Evolutionary conservation across 2,329 filamentous ascomycete genomes (phyloP), one percentile per base, ranked within the genome.

Genomic region (Penicillium sclerotiorum): DNA sequence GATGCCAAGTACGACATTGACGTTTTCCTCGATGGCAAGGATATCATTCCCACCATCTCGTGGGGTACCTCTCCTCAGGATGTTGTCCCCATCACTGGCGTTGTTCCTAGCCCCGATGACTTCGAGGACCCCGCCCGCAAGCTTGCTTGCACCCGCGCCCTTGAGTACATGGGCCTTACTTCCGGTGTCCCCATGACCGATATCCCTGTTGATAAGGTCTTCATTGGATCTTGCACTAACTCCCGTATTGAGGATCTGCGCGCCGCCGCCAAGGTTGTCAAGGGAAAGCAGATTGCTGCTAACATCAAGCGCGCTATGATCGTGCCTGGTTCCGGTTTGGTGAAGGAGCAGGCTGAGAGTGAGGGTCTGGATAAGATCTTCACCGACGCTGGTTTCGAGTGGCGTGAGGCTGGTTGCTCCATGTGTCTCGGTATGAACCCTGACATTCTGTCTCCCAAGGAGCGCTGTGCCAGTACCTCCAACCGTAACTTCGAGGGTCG

Each of bases 391-490:
- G 94, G 94, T 7, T 97, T 97, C 60, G 93, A 97, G 72, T 97
- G 93, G 93, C 85, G 94, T 69, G 94, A 99, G 77, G 94, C 94
- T 59, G 94, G 94, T 42, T 99, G 94, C 82, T 95, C 90, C 56
- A 99, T 99, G 94, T 97, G 94, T 70, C 82, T 99, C 47, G 94
- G 94, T 70, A 99, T 99, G 93, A 99, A 99, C 79, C 93, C 94
- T 0, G 94, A 99, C 71, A 97, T 99, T 57, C 82, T 97, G 39
- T 85, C 91, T 2, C 92, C 94, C 46, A 83, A 88, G 70, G 94
- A 99, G 76, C 87, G 94, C 65, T 97, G 94, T 70, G 94, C 94
- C 35, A 93, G 88, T 68, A 97, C 94, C 42, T 95, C 90, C 56
- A 97, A 97, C 77, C 89, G 94, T 64, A 97, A 97, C 75, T 97